Conservation (phyloP, 1,284 basidiomycete species). For the Golubevia pallescens region DNA sequence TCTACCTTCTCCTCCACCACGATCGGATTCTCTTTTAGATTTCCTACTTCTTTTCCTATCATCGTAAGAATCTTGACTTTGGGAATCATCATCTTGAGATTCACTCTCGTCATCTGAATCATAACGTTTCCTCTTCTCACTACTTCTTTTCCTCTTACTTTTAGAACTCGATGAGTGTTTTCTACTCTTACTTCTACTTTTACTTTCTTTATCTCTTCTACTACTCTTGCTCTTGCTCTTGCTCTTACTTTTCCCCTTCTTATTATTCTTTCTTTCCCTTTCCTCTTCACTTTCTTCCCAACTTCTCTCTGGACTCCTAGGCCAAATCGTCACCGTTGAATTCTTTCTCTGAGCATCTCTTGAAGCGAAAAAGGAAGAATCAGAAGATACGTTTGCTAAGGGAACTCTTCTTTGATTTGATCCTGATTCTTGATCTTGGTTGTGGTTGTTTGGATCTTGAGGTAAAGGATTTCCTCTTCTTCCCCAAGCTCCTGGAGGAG, state of each 20-base stretch:
- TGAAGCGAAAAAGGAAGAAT: slow-evolving; percentile 26
- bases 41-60: slow-evolving; percentile 2
- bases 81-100: too few relatives aligned
- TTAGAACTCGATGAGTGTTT: slow-evolving; percentile 1
- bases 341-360: slow-evolving; percentile 41
- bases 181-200: slow-evolving; percentile 8
- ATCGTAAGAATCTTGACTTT: not conserved
- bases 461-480: not conserved
- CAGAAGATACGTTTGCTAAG: not conserved
- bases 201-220: slow-evolving; percentile 6
- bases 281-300: slow-evolving; percentile 26
- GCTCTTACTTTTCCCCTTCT: slow-evolving; percentile 15
- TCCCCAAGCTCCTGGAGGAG: not conserved
- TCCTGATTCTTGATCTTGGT: too few relatives aligned
- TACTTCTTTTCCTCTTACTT: not conserved
- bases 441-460: not conserved
- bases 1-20: slow-evolving; percentile 5
- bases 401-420: not conserved
- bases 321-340: slow-evolving; percentile 41
- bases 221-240: slow-evolving; percentile 11
- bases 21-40: slow-evolving; percentile 6
- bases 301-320: slow-evolving; percentile 30
- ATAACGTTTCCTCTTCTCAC: not conserved
- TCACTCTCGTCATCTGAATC: not conserved
- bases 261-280: slow-evolving; percentile 22